A percentile compares a stretch with the other conserved stretches of the same genome.
These are phyloP conservation scores for Globisporangium camurandrum DNA, from an alignment of 352 stramenopile genomes.

Conservation along the genomic window DNA sequence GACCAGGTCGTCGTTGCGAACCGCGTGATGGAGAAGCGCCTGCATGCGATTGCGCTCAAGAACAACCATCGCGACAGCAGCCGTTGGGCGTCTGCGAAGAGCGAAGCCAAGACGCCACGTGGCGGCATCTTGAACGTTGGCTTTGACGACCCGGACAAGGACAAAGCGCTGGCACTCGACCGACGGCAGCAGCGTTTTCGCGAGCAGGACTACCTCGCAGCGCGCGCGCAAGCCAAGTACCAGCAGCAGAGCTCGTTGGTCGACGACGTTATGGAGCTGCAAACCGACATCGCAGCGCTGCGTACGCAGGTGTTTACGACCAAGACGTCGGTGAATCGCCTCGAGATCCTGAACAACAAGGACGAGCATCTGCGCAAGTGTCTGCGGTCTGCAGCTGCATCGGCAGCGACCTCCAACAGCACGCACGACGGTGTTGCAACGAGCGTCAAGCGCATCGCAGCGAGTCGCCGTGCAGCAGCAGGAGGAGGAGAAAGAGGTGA, in stretches of 20 bases:
- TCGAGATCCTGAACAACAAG: conserved; percentile 53
- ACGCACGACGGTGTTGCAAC: not conserved
- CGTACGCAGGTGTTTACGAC: conserved; percentile 31
- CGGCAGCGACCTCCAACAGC: not conserved
- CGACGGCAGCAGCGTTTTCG: conserved; percentile 27
- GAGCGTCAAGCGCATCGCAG: conserved; percentile 7
- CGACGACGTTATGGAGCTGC: conserved; percentile 41
- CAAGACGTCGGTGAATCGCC: conserved; percentile 25
- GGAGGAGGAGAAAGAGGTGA: conserved; percentile 1
- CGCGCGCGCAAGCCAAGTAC: conserved; percentile 58
- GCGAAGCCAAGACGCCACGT: not conserved
- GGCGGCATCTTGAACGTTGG: conserved; percentile 12
- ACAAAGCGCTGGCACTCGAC: conserved; percentile 38
- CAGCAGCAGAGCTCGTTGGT: conserved; percentile 43
- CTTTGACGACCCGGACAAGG: conserved; percentile 27
- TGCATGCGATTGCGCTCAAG: conserved; percentile 27
- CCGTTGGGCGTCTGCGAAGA: too few relatives aligned
- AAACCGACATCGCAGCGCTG: conserved; percentile 28
- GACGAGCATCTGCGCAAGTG: conserved; percentile 50
- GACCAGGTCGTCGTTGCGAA: conserved; percentile 47
- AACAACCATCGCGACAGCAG: too few relatives aligned
- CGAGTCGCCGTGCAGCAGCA: not conserved
- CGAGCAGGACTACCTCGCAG: conserved; percentile 53
- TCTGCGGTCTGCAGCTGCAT: conserved; percentile 13
- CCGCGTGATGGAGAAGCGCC: conserved; percentile 36